phyloP scores from a whole-genome alignment of 1,284 basidiomycete species.

The Sutorius eximius region DNA sequence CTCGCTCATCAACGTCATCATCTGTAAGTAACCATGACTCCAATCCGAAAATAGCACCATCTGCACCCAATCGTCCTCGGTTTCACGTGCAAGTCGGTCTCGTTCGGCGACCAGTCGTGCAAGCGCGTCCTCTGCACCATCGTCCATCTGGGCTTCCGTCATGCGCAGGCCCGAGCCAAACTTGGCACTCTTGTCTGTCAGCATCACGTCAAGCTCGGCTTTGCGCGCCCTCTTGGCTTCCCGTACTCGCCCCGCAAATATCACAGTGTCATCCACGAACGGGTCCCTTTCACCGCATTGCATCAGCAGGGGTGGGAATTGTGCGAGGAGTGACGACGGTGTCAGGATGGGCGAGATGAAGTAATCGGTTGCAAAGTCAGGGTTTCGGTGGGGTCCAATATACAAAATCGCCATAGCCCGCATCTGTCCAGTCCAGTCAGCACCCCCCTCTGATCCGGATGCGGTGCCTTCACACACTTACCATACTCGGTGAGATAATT shows the following conservation, averaged over 20 bases:
- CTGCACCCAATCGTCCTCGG: conserved; percentile 93
- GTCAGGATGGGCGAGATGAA: conserved; percentile 92
- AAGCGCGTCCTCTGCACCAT: conserved; percentile 34
- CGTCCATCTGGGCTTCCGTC: conserved; percentile 31
- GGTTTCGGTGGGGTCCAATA: conserved; percentile 88
- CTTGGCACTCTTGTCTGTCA: conserved; percentile 56
- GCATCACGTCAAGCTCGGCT: conserved; percentile 57
- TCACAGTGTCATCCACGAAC: conserved; percentile 93
- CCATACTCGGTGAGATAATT: conserved; percentile 90
- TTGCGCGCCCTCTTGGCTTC: conserved; percentile 87
- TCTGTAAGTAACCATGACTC: conserved; percentile 95
- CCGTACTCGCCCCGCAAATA: conserved; percentile 89
- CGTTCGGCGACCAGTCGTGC: conserved; percentile 54
- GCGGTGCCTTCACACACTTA: conserved; percentile 39
- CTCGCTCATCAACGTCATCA: conserved; percentile 85
- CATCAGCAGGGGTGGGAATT: conserved; percentile 91
- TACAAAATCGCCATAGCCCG: conserved; percentile 98
- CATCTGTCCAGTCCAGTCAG: conserved; percentile 61
- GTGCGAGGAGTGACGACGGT: conserved; percentile 79
- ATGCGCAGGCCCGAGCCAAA: conserved; percentile 58
- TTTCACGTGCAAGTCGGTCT: conserved; percentile 62
- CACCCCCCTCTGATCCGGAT: background rate
- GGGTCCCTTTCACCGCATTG: conserved; percentile 96
- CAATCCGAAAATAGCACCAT: conserved; percentile 89
- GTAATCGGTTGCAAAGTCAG: conserved; percentile 94